Percentiles rank a stretch among this genome's conserved stretches.
Conservation (phyloP, 2,329 filamentous ascomycete genomes). For the Ophiostoma australiae region DNA sequence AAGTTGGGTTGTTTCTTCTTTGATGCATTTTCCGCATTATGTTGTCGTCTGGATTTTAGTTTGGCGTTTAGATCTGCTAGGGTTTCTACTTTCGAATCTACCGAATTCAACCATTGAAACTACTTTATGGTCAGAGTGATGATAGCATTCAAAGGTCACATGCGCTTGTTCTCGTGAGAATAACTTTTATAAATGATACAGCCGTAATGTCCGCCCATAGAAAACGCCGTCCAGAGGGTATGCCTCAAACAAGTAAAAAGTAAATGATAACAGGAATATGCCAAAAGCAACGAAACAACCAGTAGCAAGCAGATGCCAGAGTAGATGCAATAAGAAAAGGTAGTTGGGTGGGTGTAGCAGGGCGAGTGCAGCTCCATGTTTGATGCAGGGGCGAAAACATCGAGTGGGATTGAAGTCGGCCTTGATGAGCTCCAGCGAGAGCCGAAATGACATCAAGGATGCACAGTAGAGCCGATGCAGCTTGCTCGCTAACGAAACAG, state of each 20-base stretch:
- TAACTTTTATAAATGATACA: slow-evolving; percentile 15
- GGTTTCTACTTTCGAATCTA: neutral
- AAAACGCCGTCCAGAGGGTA: neutral
- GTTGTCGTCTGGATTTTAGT: neutral
- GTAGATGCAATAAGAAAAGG: neutral
- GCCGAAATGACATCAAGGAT: neutral
- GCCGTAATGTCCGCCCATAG: slow-evolving; percentile 6
- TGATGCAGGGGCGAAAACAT: neutral
- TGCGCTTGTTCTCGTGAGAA: neutral
- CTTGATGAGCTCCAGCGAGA: neutral
- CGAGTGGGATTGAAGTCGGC: neutral
- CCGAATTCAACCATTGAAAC: too few species aligned
- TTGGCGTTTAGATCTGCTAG: slow-evolving; percentile 1
- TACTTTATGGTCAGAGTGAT: neutral
- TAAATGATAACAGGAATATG: neutral
- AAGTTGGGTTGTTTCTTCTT: neutral
- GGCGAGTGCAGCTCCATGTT: neutral
- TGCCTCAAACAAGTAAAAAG: neutral
- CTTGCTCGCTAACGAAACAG: neutral
- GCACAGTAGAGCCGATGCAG: too few species aligned
- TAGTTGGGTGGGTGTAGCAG: neutral
- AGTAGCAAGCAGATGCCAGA: neutral
- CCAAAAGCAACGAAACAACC: neutral
- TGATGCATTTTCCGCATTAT: neutral
- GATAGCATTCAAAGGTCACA: neutral